These are phyloP conservation scores for Erythrophleum fordii DNA, from an alignment of 306 rosid species.

Conservation along the genomic window DNA sequence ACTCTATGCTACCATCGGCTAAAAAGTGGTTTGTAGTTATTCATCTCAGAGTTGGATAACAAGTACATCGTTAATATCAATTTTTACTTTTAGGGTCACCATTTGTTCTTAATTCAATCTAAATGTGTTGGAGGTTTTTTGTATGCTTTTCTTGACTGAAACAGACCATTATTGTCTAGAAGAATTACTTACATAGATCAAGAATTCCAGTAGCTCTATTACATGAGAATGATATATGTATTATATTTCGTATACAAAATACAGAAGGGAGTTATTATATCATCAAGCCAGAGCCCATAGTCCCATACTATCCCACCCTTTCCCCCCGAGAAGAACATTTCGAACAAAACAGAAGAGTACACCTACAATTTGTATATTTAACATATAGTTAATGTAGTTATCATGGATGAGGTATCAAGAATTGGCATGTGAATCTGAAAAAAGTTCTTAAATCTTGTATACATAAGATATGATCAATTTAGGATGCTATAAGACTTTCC, in stretches of 20 bases:
- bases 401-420: neutral
- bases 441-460: neutral
- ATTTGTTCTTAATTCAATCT: neutral
- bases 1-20: neutral
- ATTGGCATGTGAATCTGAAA: constrained; percentile 8
- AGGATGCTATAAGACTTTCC: neutral
- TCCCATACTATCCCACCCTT: neutral
- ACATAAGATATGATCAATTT: neutral
- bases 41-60: neutral
- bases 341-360: neutral
- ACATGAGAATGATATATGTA: neutral
- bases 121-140: too few species aligned
- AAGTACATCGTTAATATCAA: neutral
- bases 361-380: neutral
- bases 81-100: neutral
- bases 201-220: neutral
- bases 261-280: neutral
- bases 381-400: neutral
- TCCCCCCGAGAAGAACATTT: neutral
- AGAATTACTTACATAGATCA: neutral
- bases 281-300: neutral
- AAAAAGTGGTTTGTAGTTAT: neutral
- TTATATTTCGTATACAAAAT: neutral
- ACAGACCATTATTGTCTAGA: too few species aligned
- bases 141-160: neutral